Base-by-base conservation (phyloP, 2,329 filamentous ascomycete genomes). In the Stenocarpella maydis region DNA sequence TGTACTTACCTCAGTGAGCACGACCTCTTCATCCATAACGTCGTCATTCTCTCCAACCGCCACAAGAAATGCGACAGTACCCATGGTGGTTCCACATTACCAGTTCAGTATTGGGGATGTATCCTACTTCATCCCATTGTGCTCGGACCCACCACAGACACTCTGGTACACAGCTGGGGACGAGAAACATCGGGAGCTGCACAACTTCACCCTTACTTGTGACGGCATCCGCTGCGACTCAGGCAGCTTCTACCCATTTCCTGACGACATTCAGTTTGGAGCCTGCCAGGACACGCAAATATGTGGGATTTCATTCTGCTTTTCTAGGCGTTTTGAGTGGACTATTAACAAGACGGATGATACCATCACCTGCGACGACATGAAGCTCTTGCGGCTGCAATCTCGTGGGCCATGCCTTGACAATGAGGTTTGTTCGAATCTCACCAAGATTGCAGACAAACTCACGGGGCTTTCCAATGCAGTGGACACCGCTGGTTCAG, bases 81-180 rank as follows among this genome's bases (percentile, higher is more conserved):
- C 4, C 1, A 10, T 65, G 12, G 3, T 69, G 9, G 31, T 69
- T 4, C 67, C 67, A n/a, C 28, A 65, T 15, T 39, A 58, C 19
- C n/a, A 55, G 9, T 43, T 53, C 4, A 21, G 58, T 24, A 7
- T 65, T 14, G 50, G 53, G 8, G 39, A 69, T 26, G 60, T 21
- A n/a, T 28, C 31, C 3, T 69, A 69, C 10, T 69, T 39, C 24
- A 4, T 69, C 2, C 67, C 67, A 10, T 7, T 50, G 3, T 69
- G 67, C 41, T 55, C 49, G 3, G 67, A 65, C 19, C 50, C 24
- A n/a, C 26, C 39, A 2, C 67, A 69, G 15, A 55, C 24, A 17
- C 67, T 69, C 9, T 69, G 67, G 67, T 45, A 47, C 50, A 39
- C 67, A 10, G 37, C 52, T 28, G 60, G 58, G 9, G 47, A 52